Evolutionary conservation across 1,284 basidiomycete species (phyloP).

Genomic region (Melanopsichium pennsylvanicum): DNA sequence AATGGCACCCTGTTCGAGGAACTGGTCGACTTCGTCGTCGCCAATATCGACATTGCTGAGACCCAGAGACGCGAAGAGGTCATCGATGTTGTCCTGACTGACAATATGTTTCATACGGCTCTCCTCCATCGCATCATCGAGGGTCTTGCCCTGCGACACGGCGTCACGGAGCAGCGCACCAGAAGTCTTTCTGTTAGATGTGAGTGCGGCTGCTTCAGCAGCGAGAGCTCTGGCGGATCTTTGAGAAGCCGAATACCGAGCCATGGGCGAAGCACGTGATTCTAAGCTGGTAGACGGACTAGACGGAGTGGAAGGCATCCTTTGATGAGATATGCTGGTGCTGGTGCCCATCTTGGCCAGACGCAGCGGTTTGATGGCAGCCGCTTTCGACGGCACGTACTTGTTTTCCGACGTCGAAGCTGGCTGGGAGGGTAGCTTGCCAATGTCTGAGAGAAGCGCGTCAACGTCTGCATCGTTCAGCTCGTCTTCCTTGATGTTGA

Average conservation of each 20-base stretch:
- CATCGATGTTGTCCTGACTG: conserved; percentile 51
- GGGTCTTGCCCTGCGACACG: conserved; percentile 42
- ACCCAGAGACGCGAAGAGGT: conserved; percentile 58
- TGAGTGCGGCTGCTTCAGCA: conserved; percentile 52
- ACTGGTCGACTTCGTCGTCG: conserved; percentile 58
- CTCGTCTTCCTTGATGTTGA: conserved; percentile 52
- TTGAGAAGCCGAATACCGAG: conserved; percentile 45
- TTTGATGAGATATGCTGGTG: conserved; percentile 15
- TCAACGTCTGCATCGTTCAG: conserved; percentile 55
- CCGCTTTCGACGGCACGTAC: conserved; percentile 50
- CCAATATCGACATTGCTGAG: conserved; percentile 54
- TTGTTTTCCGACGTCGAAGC: conserved; percentile 12
- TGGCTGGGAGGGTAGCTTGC: conserved; percentile 12
- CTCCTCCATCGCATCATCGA: conserved; percentile 46
- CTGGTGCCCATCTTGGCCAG: conserved; percentile 52
- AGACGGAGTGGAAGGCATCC: conserved; percentile 13
- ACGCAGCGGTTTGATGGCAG: conserved; percentile 52
- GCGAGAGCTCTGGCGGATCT: conserved; percentile 47
- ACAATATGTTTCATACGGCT: conserved; percentile 44
- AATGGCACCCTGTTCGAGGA: conserved; percentile 53
- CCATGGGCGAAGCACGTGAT: conserved; percentile 23
- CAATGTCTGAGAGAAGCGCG: conserved; percentile 33
- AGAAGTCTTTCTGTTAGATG: conserved; percentile 43
- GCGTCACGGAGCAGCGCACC: conserved; percentile 43
- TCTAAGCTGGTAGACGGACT: conserved; percentile 10